These are phyloP conservation scores for Solanum acaule DNA, from an alignment of 257 asterid species.

Conservation along the genomic window DNA sequence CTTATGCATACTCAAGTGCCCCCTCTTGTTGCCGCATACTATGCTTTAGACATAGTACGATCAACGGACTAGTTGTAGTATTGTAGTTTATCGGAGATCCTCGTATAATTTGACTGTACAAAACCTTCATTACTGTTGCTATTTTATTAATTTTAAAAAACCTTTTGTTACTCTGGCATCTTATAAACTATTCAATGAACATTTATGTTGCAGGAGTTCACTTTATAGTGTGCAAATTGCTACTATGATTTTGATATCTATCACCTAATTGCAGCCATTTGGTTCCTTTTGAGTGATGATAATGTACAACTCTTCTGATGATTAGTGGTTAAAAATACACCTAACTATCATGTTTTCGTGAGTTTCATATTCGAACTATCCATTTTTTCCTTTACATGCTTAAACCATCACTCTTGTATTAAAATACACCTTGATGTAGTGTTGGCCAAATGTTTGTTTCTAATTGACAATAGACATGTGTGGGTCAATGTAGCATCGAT, in stretches of 20 bases:
- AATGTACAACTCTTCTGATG: neutral
- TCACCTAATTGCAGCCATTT: neutral
- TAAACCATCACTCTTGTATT: neutral
- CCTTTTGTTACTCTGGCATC: neutral
- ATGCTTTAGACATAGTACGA: neutral
- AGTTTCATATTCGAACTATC: neutral
- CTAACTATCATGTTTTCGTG: neutral
- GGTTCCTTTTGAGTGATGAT: neutral
- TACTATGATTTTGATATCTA: neutral
- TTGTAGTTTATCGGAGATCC: neutral
- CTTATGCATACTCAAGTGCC: neutral
- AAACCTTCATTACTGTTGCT: neutral
- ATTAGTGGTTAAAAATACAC: neutral
- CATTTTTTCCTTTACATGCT: neutral
- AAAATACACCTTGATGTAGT: neutral
- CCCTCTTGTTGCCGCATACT: neutral
- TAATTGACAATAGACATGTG: neutral
- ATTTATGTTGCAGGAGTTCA: conserved; percentile 1
- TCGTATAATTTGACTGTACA: neutral
- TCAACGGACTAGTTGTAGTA: conserved; percentile 1
- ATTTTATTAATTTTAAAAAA: neutral
- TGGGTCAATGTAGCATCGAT: neutral
- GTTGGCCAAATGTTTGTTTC: neutral
- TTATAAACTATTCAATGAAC: neutral
- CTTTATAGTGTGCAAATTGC: neutral